These are phyloP conservation scores for Bipolaris gigantea DNA, from an alignment of 2,329 filamentous ascomycete genomes.

Conservation along the genomic window DNA sequence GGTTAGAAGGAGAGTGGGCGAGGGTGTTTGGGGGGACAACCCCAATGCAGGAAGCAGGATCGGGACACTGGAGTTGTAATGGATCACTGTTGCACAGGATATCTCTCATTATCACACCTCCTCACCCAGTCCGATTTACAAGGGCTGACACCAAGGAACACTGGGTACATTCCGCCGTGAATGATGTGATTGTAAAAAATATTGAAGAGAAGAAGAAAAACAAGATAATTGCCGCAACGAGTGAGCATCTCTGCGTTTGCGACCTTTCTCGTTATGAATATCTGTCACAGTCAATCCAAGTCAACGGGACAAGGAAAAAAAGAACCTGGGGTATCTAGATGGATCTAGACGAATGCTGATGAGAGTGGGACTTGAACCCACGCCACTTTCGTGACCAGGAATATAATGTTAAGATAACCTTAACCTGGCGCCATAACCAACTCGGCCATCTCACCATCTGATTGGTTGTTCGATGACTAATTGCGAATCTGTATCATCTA, in stretches of 20 bases:
- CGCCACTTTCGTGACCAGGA: slow-evolving; percentile 45
- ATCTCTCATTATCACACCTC: neutral
- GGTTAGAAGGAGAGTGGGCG: slow-evolving; percentile 46
- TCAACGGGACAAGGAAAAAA: slow-evolving; percentile 11
- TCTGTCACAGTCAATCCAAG: neutral
- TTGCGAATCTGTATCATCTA: neutral
- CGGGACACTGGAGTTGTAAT: slow-evolving; percentile 47
- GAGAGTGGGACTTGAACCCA: slow-evolving; percentile 46
- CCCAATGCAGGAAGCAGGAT: slow-evolving; percentile 50
- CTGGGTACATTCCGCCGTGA: neutral
- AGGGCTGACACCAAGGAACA: neutral
- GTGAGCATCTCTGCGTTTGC: neutral
- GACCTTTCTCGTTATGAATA: neutral
- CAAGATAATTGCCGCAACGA: neutral
- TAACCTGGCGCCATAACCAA: slow-evolving; percentile 15
- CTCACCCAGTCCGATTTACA: neutral
- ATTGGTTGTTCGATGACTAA: slow-evolving; percentile 2
- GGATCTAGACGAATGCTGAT: slow-evolving; percentile 36
- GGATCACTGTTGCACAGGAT: neutral
- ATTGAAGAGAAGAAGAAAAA: neutral
- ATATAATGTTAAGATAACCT: slow-evolving; percentile 12
- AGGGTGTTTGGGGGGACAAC: slow-evolving; percentile 48
- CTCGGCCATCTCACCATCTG: slow-evolving; percentile 11
- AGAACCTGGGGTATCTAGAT: slow-evolving; percentile 22
- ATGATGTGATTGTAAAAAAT: neutral